Evolutionary conservation across 768 basidiomycete species (phyloP).

Genomic region (Amanita molliuscula): DNA sequence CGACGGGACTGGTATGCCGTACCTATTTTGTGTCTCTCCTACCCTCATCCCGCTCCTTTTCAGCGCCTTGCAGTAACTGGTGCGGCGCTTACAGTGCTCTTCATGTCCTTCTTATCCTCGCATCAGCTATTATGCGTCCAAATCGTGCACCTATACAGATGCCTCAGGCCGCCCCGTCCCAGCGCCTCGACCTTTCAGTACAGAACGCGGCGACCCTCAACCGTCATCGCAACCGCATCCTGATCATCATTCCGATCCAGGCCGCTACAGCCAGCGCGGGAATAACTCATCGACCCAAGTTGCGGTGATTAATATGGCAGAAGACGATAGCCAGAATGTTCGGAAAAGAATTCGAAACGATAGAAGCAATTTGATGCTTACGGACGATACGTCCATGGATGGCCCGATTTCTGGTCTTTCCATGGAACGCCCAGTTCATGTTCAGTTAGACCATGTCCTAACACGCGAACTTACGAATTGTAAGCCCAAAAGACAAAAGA

Average conservation of each 20-base stretch:
- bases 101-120: constrained; percentile 10
- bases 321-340: constrained; percentile 27
- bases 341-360: constrained; percentile 44
- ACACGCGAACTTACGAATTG: constrained; percentile 69
- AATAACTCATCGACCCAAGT: constrained; percentile 7
- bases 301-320: constrained; percentile 21
- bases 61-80: constrained; percentile 81
- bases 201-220: constrained; percentile 25
- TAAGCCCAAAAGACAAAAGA: constrained; percentile 24
- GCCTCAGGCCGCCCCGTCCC: constrained; percentile 72
- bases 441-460: constrained; percentile 48
- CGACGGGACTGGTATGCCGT: constrained; percentile 61
- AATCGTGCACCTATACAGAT: constrained; percentile 74
- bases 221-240: constrained; percentile 14
- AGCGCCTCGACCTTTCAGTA: constrained; percentile 46
- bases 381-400: constrained; percentile 31
- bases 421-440: constrained; percentile 30
- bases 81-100: constrained; percentile 19
- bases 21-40: constrained; percentile 5
- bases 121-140: constrained; percentile 68
- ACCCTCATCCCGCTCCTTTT: constrained; percentile 10
- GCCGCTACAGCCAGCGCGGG: constrained; percentile 16
- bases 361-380: constrained; percentile 25
- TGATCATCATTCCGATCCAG: constrained; percentile 7
- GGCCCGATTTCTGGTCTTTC: constrained; percentile 23